Evolutionary conservation across 257 asterid species (phyloP).

Genomic region (Przewalskia tangutica): DNA sequence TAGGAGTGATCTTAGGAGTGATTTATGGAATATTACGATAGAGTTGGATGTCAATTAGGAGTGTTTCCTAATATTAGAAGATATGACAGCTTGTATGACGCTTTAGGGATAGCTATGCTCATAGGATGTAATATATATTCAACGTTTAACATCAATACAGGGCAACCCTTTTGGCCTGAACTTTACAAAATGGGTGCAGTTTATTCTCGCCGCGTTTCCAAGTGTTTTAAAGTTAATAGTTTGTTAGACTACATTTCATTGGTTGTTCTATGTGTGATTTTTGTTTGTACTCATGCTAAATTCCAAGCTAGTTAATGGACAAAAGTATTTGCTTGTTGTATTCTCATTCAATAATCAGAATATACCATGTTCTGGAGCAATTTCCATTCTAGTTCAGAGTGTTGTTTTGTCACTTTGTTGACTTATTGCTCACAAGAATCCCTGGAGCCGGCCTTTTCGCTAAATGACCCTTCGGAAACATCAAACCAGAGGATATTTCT

Average conservation of each 20-base stretch:
- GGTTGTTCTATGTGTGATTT: not conserved
- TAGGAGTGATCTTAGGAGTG: too few relatives aligned
- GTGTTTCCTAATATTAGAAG: too few relatives aligned
- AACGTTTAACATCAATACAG: too few relatives aligned
- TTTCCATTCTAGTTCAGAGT: not conserved
- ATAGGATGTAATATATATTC: too few relatives aligned
- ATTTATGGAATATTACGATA: too few relatives aligned
- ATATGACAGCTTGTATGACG: too few relatives aligned
- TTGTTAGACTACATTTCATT: not conserved
- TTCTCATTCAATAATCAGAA: not conserved
- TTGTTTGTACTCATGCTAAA: not conserved
- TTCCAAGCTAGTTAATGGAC: not conserved
- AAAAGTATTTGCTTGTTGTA: not conserved
- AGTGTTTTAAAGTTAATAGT: not conserved
- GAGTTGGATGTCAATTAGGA: too few relatives aligned
- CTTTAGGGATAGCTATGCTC: too few relatives aligned
- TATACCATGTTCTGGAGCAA: not conserved
- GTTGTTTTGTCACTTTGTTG: not conserved
- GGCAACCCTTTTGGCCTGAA: too few relatives aligned
- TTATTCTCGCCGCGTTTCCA: not conserved
- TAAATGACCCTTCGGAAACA: slow-evolving; percentile 17
- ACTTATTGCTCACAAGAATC: not conserved
- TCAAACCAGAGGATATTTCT: slow-evolving; percentile 15
- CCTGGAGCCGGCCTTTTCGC: not conserved
- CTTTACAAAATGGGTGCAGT: not conserved